Percentiles rank a stretch among this genome's conserved stretches.
phyloP scores from a whole-genome alignment of 805 yeast genomes.

The Sporopachydermia quercuum region DNA sequence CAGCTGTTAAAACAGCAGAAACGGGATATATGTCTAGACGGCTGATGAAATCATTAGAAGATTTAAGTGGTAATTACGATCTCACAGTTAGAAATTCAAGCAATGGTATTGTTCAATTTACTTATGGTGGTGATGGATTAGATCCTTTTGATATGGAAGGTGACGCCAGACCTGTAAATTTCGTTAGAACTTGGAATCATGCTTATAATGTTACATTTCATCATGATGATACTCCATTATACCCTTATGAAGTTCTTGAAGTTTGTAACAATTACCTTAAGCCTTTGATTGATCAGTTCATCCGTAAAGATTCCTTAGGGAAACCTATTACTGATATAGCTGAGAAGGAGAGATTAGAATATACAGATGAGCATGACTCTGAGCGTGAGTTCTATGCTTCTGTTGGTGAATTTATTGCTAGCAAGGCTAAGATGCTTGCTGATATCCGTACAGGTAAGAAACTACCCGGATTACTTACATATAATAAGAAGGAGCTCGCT shows the following conservation, averaged over 20 bases:
- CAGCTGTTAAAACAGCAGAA: conserved; percentile 98
- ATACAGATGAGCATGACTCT: conserved; percentile 74
- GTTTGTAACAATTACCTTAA: conserved; percentile 38
- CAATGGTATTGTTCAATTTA: conserved; percentile 93
- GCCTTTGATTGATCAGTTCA: conserved; percentile 45
- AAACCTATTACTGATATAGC: conserved; percentile 25
- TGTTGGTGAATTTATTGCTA: conserved; percentile 43
- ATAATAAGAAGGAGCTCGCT: conserved; percentile 15
- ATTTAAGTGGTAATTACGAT: conserved; percentile 85
- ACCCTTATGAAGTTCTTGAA: conserved; percentile 55
- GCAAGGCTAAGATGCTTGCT: conserved; percentile 45
- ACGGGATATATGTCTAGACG: conserved; percentile 98
- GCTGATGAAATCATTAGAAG: conserved; percentile 94
- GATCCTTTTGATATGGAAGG: conserved; percentile 99
- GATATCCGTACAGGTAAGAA: conserved; percentile 38
- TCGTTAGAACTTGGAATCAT: conserved; percentile 89
- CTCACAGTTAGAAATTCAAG: conserved; percentile 89
- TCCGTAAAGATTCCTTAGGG: conserved; percentile 67
- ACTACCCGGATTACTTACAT: conserved; percentile 27
- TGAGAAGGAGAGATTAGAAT: conserved; percentile 37
- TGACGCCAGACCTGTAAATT: conserved; percentile 92
- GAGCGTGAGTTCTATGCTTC: conserved; percentile 76
- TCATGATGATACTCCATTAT: conserved; percentile 35
- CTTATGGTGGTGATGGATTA: conserved; percentile 96
- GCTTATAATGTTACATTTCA: conserved; percentile 59